Conservation (phyloP, 2,329 filamentous ascomycete genomes). For the Cyphellophora attinorum region DNA sequence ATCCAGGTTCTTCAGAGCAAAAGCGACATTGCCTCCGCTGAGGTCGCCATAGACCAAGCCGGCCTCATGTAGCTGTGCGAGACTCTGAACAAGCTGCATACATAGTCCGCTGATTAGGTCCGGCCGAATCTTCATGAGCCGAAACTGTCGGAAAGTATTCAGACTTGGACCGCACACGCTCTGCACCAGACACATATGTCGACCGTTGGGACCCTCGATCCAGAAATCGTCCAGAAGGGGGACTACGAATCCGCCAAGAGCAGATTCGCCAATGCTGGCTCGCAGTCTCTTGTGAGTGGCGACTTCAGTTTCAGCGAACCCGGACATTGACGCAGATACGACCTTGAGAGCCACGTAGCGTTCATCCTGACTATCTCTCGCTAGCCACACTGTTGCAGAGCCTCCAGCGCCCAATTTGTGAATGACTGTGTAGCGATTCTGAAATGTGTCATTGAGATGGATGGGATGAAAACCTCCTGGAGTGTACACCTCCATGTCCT, state of each 20-base stretch:
- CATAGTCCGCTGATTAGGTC: neutral
- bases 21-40: neutral
- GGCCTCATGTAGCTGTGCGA: conserved; percentile 1
- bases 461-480: conserved; percentile 24
- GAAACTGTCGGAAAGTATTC: neutral
- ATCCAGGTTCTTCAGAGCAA: neutral
- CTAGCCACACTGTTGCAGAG: conserved; percentile 5
- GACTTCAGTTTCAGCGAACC: neutral
- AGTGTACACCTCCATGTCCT: neutral
- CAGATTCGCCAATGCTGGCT: too few species aligned
- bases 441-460: conserved; percentile 20
- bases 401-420: conserved; percentile 7
- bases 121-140: too few species aligned
- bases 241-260: too few species aligned
- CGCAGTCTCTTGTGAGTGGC: neutral
- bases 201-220: conserved; percentile 20
- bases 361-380: conserved; percentile 1
- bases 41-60: neutral
- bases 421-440: conserved; percentile 6
- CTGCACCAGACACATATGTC: conserved; percentile 25
- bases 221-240: conserved; percentile 22
- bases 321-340: neutral
- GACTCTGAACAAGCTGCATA: neutral
- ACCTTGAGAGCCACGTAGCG: conserved; percentile 5
- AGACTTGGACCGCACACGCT: conserved; percentile 7